Evolutionary conservation across 768 basidiomycete genomes (phyloP).

Genomic region (Mycena leptocephala): DNA sequence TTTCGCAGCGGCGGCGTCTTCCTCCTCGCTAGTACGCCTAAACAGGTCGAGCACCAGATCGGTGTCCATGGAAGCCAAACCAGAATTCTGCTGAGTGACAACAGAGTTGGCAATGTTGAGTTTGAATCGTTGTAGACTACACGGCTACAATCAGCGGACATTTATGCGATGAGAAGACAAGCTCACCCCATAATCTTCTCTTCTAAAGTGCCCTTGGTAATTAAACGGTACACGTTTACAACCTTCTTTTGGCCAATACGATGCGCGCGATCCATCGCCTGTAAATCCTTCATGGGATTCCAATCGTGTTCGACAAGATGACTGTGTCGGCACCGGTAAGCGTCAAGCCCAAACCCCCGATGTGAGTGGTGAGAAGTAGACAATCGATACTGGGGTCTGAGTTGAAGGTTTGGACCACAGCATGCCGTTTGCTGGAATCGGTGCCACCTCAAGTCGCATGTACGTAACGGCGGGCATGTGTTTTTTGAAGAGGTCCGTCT

Average conservation of each 20-base stretch:
- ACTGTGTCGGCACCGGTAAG: constrained; percentile 99
- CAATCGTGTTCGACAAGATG: constrained; percentile 99
- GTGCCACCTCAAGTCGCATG: constrained; percentile 98
- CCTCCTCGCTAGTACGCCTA: constrained; percentile 86
- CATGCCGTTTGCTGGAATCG: constrained; percentile 95
- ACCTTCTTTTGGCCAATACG: constrained; percentile 99
- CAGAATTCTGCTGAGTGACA: constrained; percentile 97
- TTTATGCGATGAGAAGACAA: background rate
- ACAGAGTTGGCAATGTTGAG: constrained; percentile 97
- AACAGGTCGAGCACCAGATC: constrained; percentile 97
- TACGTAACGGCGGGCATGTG: constrained; percentile 98
- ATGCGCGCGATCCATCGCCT: constrained; percentile 99
- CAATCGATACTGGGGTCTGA: constrained; percentile 98
- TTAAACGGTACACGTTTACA: constrained; percentile 97
- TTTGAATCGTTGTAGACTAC: constrained; percentile 97
- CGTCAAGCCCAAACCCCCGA: constrained; percentile 96
- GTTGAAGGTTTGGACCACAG: constrained; percentile 98
- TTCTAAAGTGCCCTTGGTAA: constrained; percentile 97
- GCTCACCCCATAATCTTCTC: constrained; percentile 99
- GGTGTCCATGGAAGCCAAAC: constrained; percentile 95
- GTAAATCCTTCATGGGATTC: constrained; percentile 99
- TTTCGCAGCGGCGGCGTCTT: constrained; percentile 68
- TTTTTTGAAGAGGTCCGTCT: constrained; percentile 91
- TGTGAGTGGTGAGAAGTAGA: constrained; percentile 94
- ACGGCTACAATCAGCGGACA: constrained; percentile 29